Evolutionary conservation across 331 rosid genomes (phyloP).

Genomic region (Erythrophleum ivorense): DNA sequence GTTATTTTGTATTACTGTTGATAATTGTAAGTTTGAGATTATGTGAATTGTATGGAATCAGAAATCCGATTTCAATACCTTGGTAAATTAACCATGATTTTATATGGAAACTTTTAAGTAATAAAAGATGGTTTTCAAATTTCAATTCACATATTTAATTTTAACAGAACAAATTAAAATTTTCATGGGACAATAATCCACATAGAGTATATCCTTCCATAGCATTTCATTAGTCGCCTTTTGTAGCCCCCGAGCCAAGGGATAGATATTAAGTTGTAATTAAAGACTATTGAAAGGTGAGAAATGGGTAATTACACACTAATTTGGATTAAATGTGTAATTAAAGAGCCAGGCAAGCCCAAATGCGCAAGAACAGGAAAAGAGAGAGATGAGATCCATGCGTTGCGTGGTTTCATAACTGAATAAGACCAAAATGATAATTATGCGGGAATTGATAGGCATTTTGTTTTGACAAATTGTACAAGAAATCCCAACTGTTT

Average conservation of each 20-base stretch:
- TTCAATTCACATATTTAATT: neutral
- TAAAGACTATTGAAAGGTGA: neutral
- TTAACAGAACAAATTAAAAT: neutral
- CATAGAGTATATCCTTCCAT: neutral
- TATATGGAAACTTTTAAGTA: too few species aligned
- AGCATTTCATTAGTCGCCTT: neutral
- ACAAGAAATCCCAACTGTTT: slow-evolving; percentile 8
- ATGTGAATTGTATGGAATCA: too few species aligned
- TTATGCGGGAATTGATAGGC: neutral
- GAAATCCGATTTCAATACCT: too few species aligned
- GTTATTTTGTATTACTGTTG: too few species aligned
- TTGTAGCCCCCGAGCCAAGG: neutral
- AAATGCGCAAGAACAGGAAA: neutral
- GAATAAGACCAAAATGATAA: slow-evolving; percentile 36
- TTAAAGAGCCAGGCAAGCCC: neutral
- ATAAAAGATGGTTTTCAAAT: neutral
- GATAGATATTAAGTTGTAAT: neutral
- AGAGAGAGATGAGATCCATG: neutral
- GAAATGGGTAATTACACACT: neutral
- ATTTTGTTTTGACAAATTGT: neutral
- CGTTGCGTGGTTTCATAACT: slow-evolving; percentile 28
- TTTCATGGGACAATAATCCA: neutral
- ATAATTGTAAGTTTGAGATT: too few species aligned
- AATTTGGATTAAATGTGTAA: neutral
- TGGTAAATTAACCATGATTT: too few species aligned